These are phyloP conservation scores for Fonsecaea multimorphosa DNA, from an alignment of 2,329 filamentous ascomycete species.

Conservation along the genomic window DNA sequence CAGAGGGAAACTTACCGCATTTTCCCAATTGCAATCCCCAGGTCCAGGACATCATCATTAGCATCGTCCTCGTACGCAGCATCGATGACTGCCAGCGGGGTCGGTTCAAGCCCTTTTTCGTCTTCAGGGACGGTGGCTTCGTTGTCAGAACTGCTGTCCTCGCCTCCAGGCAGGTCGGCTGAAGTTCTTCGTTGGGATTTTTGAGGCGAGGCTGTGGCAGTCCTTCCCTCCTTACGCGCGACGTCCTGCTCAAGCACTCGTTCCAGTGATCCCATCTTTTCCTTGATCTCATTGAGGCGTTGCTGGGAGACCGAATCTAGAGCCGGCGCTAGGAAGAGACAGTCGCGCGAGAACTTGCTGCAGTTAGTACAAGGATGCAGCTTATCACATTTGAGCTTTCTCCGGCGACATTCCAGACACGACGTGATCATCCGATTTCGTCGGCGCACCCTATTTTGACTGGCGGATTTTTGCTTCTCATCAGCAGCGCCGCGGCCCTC, in stretches of 20 bases:
- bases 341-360: conserved; percentile 59
- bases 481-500: conserved; percentile 9
- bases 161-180: conserved; percentile 40
- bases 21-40: conserved; percentile 73
- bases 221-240: conserved; percentile 45
- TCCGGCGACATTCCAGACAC: conserved; percentile 72
- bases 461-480: conserved; percentile 26
- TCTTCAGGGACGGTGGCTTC: conserved; percentile 55
- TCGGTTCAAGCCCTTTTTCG: conserved; percentile 65
- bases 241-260: conserved; percentile 72
- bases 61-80: conserved; percentile 70
- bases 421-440: conserved; percentile 71
- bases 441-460: conserved; percentile 54
- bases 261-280: conserved; percentile 75
- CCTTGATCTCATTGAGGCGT: conserved; percentile 76
- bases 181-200: conserved; percentile 55
- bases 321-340: conserved; percentile 69
- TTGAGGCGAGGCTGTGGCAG: conserved; percentile 4
- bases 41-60: conserved; percentile 71
- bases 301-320: conserved; percentile 73
- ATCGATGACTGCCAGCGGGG: conserved; percentile 67
- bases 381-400: conserved; percentile 81
- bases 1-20: conserved; percentile 56
- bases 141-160: conserved; percentile 63
- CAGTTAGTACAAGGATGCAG: conserved; percentile 71